Conservation (phyloP, 176 grass and related monocot species). For the Oryza coarctata region DNA sequence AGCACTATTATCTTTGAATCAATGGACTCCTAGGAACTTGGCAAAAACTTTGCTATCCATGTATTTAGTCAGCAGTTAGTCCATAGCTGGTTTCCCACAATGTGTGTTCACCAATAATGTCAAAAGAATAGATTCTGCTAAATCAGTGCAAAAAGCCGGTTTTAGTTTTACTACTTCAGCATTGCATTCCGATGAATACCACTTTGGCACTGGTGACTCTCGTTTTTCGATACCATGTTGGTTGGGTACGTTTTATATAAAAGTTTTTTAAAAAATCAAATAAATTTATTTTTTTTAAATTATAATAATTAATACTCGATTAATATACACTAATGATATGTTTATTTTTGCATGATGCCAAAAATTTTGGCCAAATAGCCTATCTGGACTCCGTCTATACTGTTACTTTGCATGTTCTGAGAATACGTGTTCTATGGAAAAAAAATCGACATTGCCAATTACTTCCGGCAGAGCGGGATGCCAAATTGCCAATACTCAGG, state of each 20-base stretch:
- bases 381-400: no score
- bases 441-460: background rate
- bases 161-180: background rate
- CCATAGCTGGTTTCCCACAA: background rate
- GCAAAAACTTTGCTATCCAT: background rate
- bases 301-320: no score
- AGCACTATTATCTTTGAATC: no score
- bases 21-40: background rate
- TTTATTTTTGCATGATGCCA: no score
- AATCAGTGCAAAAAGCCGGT: background rate
- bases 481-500: background rate
- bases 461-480: background rate
- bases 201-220: no score
- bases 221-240: no score
- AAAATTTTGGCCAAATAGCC: no score
- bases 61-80: conserved; percentile 9
- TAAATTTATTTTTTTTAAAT: no score
- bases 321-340: no score
- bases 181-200: background rate
- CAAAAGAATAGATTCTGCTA: background rate
- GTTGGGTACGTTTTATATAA: no score
- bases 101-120: background rate
- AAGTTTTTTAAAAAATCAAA: no score
- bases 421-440: background rate
- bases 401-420: conserved; percentile 14